Conservation (phyloP, 345 rosid species). For the Salix purpurea region DNA sequence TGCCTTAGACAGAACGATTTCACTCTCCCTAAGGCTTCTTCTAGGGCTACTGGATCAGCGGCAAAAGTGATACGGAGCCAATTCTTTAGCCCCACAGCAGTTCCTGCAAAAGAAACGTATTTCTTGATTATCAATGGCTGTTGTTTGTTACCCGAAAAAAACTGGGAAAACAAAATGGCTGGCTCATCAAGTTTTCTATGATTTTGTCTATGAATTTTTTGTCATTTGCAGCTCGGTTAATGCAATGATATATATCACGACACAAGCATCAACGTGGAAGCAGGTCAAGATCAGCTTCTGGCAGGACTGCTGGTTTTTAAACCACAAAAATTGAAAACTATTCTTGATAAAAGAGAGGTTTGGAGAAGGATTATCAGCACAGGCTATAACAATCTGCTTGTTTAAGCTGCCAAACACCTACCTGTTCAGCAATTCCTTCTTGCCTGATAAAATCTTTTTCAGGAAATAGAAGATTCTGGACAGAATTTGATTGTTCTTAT, state of each 20-base stretch:
- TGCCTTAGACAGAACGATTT: constrained; percentile 66
- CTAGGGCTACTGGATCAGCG: constrained; percentile 57
- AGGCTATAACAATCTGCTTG: not conserved
- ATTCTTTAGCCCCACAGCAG: constrained; percentile 73
- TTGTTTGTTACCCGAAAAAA: not conserved
- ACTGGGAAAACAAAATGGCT: not conserved
- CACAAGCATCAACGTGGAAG: not conserved
- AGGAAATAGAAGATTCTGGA: not conserved
- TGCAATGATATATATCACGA: not conserved
- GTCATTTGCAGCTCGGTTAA: not conserved
- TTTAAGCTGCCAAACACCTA: not conserved
- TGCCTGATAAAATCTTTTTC: not conserved
- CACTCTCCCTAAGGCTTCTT: constrained; percentile 65
- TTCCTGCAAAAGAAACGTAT: constrained; percentile 41
- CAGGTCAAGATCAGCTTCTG: not conserved
- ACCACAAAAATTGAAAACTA: not conserved
- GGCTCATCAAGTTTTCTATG: not conserved
- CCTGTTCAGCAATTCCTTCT: not conserved
- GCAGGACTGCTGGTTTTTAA: not conserved
- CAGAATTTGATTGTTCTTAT: not conserved
- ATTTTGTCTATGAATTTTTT: not conserved
- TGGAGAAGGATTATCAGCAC: too few species aligned
- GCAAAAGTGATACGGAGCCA: constrained; percentile 89
- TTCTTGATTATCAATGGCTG: not conserved
- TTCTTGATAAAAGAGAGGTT: too few species aligned